A percentile compares a stretch with the other conserved stretches of the same genome.
These are phyloP conservation scores for Caloboletus inedulis DNA, from an alignment of 1,284 basidiomycete species.

Conservation along the genomic window DNA sequence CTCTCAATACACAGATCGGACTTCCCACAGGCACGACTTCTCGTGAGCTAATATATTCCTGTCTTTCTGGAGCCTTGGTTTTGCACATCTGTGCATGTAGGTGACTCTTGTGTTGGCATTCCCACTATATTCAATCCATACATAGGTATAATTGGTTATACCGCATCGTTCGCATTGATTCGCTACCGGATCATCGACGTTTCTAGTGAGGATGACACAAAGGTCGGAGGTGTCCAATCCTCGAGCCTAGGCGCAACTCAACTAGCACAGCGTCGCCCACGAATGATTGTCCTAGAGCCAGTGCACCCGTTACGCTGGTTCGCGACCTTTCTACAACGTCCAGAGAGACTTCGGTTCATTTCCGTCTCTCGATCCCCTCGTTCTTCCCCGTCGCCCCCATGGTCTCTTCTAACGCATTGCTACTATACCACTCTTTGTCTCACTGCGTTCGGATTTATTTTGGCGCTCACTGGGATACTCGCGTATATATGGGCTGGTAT, in stretches of 20 bases:
- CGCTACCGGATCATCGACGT: conserved; percentile 26
- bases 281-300: conserved; percentile 20
- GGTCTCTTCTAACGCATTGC: conserved; percentile 24
- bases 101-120: conserved; percentile 1
- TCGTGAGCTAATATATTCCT: conserved; percentile 29
- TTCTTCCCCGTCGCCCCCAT: conserved; percentile 10
- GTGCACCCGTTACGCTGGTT: conserved; percentile 9
- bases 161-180: conserved; percentile 29
- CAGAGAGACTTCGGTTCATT: background rate
- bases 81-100: conserved; percentile 31
- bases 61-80: conserved; percentile 30
- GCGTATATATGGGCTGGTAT: conserved; percentile 25
- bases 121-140: background rate
- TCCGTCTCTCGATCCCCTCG: background rate
- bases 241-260: conserved; percentile 6
- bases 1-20: conserved; percentile 23
- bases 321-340: background rate
- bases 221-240: conserved; percentile 9
- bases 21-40: background rate
- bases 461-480: conserved; percentile 28
- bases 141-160: conserved; percentile 29
- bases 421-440: conserved; percentile 28
- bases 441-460: conserved; percentile 23
- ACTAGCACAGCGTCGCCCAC: conserved; percentile 4
- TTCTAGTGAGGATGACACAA: conserved; percentile 11